These are phyloP conservation scores for California macrophylla DNA, from an alignment of 441 rosid species.

Conservation along the genomic window DNA sequence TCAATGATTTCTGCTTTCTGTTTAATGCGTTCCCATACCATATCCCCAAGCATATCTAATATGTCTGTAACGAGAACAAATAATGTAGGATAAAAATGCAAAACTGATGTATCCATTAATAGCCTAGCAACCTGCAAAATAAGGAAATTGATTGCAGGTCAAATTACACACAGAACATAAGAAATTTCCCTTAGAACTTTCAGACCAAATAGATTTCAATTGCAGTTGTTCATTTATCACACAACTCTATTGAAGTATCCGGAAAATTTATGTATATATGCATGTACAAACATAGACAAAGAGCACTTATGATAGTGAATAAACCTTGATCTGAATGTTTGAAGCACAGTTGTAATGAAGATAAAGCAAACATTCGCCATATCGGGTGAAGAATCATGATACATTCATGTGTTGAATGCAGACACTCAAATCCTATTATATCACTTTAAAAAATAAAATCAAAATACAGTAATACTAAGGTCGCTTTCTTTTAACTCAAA, in stretches of 20 bases:
- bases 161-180: constrained; percentile 10
- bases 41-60: constrained; percentile 76
- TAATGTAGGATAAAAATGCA: constrained; percentile 80
- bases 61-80: constrained; percentile 75
- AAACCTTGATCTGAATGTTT: background rate
- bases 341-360: background rate
- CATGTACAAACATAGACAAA: background rate
- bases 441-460: too few species aligned
- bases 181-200: constrained; percentile 4
- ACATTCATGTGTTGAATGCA: too few species aligned
- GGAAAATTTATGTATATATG: too few species aligned
- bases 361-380: too few species aligned
- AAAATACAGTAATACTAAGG: too few species aligned
- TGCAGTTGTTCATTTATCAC: background rate
- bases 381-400: too few species aligned
- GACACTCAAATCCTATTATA: too few species aligned
- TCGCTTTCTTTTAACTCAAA: too few species aligned
- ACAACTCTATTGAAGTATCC: background rate
- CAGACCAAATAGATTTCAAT: constrained; percentile 12
- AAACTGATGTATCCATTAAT: constrained; percentile 82
- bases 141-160: constrained; percentile 14
- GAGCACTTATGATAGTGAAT: background rate
- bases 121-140: constrained; percentile 74
- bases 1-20: constrained; percentile 71
- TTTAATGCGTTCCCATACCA: constrained; percentile 84